Conservation (phyloP, 1,284 basidiomycete genomes). For the Agroathelia rolfsii region DNA sequence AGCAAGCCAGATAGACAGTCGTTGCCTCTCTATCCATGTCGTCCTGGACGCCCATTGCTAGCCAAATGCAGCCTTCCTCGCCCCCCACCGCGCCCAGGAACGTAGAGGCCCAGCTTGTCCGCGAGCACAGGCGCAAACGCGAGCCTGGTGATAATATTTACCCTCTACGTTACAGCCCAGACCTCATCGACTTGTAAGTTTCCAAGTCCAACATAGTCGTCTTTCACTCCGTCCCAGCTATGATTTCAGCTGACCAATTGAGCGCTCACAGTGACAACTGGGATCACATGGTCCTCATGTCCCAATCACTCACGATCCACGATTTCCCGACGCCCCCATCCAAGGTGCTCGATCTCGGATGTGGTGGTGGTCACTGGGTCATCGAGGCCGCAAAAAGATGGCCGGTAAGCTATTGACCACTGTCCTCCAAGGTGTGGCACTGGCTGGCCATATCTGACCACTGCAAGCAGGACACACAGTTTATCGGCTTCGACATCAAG, state of each 20-base stretch:
- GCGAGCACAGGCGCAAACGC: conserved; percentile 30
- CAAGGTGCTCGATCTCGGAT: conserved; percentile 64
- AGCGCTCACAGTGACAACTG: conserved; percentile 46
- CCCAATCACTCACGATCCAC: conserved; percentile 40
- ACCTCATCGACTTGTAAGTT: conserved; percentile 46
- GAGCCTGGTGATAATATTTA: conserved; percentile 39
- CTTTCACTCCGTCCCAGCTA: too few species aligned
- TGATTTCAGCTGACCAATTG: conserved; percentile 6
- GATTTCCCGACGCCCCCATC: conserved; percentile 40
- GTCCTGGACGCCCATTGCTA: too few species aligned
- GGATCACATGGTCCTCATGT: conserved; percentile 52
- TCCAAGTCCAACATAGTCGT: too few species aligned
- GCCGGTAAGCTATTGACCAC: too few species aligned
- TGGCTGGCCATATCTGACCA: too few species aligned
- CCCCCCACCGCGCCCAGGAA: conserved; percentile 31
- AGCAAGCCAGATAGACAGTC: too few species aligned
- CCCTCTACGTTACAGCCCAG: conserved; percentile 38
- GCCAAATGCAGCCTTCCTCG: too few species aligned
- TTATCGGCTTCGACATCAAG: conserved; percentile 52
- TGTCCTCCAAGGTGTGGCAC: too few species aligned
- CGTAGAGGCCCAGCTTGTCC: conserved; percentile 34
- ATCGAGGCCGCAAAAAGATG: conserved; percentile 56
- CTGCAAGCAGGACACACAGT: conserved; percentile 32
- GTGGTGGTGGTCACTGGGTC: conserved; percentile 71
- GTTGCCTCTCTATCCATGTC: too few species aligned